Evolutionary conservation across 2,329 filamentous ascomycete species (phyloP).

Genomic region (Fonsecaea monophora): DNA sequence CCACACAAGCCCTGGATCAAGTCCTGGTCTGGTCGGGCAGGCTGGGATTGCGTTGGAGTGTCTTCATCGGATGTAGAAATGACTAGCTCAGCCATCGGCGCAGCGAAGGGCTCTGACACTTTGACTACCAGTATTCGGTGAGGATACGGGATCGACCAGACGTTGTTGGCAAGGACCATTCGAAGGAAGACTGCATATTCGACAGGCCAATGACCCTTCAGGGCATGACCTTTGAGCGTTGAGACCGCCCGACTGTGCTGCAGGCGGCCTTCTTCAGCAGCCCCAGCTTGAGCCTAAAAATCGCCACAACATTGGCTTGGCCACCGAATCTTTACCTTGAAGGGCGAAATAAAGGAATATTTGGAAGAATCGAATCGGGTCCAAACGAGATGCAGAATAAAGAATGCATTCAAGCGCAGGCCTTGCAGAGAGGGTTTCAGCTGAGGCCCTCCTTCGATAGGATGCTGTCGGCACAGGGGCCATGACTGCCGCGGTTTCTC

Average conservation of each 20-base stretch:
- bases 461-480: slow-evolving; percentile 5
- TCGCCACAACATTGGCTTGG: slow-evolving; percentile 36
- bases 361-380: slow-evolving; percentile 31
- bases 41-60: slow-evolving; percentile 31
- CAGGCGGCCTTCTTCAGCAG: slow-evolving; percentile 39
- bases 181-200: slow-evolving; percentile 31
- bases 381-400: slow-evolving; percentile 31
- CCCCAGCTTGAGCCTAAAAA: slow-evolving; percentile 37
- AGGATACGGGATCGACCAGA: slow-evolving; percentile 36
- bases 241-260: slow-evolving; percentile 39
- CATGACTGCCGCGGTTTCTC: slow-evolving; percentile 12
- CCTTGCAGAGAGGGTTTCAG: slow-evolving; percentile 35
- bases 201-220: slow-evolving; percentile 37
- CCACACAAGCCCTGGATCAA: slow-evolving; percentile 32
- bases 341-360: slow-evolving; percentile 25
- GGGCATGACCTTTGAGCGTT: slow-evolving; percentile 34
- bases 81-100: slow-evolving; percentile 34
- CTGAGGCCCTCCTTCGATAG: slow-evolving; percentile 22
- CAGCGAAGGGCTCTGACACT: slow-evolving; percentile 34
- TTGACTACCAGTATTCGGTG: slow-evolving; percentile 36
- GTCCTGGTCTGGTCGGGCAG: slow-evolving; percentile 29
- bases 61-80: slow-evolving; percentile 37
- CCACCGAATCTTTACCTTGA: slow-evolving; percentile 30
- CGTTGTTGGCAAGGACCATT: slow-evolving; percentile 36
- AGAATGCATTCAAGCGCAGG: slow-evolving; percentile 33